Conservation (phyloP, 2,329 filamentous ascomycete species). For the Claviceps fusiformis region DNA sequence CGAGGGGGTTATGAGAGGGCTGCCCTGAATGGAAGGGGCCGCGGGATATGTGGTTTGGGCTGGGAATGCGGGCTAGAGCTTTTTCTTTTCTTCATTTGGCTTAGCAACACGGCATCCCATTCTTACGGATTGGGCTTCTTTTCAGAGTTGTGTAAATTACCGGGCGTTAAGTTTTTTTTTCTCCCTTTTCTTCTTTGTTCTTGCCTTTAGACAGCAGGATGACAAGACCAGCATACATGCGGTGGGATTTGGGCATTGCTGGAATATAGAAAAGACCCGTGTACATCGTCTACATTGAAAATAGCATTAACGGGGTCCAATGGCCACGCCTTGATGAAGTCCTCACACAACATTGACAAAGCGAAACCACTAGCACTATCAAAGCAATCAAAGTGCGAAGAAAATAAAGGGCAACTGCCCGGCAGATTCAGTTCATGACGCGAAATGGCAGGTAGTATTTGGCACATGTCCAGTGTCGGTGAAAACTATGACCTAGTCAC, state of each 20-base stretch:
- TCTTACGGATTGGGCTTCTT: neutral
- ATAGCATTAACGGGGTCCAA: neutral
- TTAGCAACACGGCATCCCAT: neutral
- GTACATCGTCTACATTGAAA: neutral
- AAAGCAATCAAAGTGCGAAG: neutral
- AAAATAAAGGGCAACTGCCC: too few species aligned
- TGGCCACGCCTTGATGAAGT: neutral
- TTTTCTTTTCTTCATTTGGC: neutral
- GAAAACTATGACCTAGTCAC: neutral
- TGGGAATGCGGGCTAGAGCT: neutral
- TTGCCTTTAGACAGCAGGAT: neutral
- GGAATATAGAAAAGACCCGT: neutral
- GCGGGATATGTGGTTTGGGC: neutral
- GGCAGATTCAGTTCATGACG: neutral
- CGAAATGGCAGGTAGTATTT: constrained; percentile 17
- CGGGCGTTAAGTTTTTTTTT: neutral
- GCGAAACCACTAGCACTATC: neutral
- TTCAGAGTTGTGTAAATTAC: neutral
- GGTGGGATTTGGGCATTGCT: neutral
- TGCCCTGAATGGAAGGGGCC: constrained; percentile 23
- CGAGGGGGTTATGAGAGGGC: constrained; percentile 71
- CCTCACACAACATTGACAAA: too few species aligned
- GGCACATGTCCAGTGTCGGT: neutral
- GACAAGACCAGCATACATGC: neutral
- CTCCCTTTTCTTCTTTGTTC: too few species aligned